Base-by-base conservation (phyloP, 768 basidiomycete species). In the Suillus subaureus region DNA sequence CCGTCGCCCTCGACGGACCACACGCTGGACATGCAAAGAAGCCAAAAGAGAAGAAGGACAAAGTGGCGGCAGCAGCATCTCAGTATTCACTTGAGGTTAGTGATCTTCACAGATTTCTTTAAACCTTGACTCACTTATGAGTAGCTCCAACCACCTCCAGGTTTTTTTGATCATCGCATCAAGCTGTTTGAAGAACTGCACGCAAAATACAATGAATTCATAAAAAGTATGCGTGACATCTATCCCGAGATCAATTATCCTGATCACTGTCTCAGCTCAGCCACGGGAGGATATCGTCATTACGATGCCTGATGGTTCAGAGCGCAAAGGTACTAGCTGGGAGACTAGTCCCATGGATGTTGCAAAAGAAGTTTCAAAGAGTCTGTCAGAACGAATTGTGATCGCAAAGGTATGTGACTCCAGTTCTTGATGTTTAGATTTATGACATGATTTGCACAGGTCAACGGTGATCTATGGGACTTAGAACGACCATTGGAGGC, bases 271-370 rank as follows among this genome's bases (percentile, higher is more conserved):
- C 35, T 23, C 61, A 71, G 91, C 83, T 1, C 92, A 97, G 82
- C 89, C 93, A 8, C 87, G 94, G 45, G 87, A 92, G 68, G 88
- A 91, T 56, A 97, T 99, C 71, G 83, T 80, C 3, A 81, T 99
- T 73, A 95, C 93, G 4, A 77, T 99, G 68, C 91, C 88, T 6
- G 93, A 98, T 81, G 95, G 96, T 18, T 88, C 91, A 8, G 85
- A 90, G 71, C 87, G 93, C 61, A 87, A 91, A 67, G 97, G 87
- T 23, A 94, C 82, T 66, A 91, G 93, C 76, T 99, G 94, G 94
- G 93, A 97, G 81, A 98, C 97, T 23, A 91, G 86, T 64, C 97
- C 97, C 2, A 86, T 98, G 87, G 88, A 92, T 71, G 80, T 99
- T 66, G 96, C 97, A 54, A 92, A 93, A 75, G 89, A 88, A 70